These are phyloP conservation scores for Inga laurina DNA, from an alignment of 306 rosid species.

Conservation along the genomic window DNA sequence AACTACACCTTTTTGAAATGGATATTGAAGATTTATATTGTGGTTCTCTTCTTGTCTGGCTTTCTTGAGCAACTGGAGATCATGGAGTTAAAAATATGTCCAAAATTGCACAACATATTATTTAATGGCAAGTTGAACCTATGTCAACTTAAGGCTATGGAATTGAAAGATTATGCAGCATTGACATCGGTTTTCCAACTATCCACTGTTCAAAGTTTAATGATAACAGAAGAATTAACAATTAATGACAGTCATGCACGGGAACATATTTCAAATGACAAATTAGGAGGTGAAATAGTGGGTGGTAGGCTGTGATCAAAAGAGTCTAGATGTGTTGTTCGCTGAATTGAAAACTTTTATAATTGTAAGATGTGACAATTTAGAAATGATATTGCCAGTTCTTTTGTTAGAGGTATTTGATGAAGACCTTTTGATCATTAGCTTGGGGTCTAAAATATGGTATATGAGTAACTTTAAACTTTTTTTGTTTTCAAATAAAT, in stretches of 20 bases:
- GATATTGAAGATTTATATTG: not conserved
- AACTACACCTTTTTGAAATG: not conserved
- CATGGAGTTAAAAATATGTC: not conserved
- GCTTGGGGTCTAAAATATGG: too few relatives aligned
- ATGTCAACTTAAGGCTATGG: not conserved
- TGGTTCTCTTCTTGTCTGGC: not conserved
- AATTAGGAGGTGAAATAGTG: not conserved
- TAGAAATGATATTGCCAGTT: constrained; percentile 31
- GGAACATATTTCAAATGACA: not conserved
- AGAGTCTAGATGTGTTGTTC: not conserved
- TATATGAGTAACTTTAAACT: too few relatives aligned
- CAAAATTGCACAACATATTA: not conserved
- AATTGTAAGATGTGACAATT: constrained; percentile 11
- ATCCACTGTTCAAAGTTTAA: constrained; percentile 8
- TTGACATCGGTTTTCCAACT: not conserved
- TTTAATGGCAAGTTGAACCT: not conserved
- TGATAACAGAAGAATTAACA: constrained; percentile 1
- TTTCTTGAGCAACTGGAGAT: not conserved
- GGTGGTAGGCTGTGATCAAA: not conserved
- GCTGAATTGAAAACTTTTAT: constrained; percentile 24
- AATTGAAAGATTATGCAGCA: not conserved
- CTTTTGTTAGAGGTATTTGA: constrained; percentile 4
- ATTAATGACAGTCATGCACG: not conserved
- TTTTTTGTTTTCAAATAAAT: too few relatives aligned
- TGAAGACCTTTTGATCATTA: too few relatives aligned